Base-by-base conservation (phyloP, 2,329 filamentous ascomycete species). In the Triangularia setosa region DNA sequence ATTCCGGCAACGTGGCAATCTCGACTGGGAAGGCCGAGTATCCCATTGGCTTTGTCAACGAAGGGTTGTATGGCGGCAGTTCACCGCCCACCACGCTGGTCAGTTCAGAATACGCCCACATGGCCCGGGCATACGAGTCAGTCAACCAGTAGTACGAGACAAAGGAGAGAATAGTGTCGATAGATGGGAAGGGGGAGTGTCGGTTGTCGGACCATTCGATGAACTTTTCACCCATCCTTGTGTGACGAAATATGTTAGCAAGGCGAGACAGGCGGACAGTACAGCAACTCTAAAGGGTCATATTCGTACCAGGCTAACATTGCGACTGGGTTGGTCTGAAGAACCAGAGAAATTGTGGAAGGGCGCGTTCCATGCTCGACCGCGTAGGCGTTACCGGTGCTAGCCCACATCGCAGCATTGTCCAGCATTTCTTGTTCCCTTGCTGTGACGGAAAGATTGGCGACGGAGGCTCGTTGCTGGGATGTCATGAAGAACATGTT, bases 281-380 rank as follows among this genome's bases (percentile, higher is more conserved):
- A 4, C 23, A 18, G 21, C 2, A 27, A 6, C 7, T 3, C 14
- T 18, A 3, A 7, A 14, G 14, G 35, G 14, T 16, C 3, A 27
- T 48, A 9, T 21, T 21, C 63, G 4, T 52, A 65, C 78, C 86
- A 89, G 5, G 81, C 79, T 1, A 89, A 76, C 24, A 88, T 72
- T 0, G 84, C 83, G 0, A 88, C 65, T 0, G 86, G 87, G 28
- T 77, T 86, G 4, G 81, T 76, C 2, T 79, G 75, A 0, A 89
- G 73, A 0, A 79, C 81, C 2, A 86, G 76, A 0, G 85, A 84
- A 54, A 87, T 83, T 0, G 86, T 89, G 0, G 79, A 76, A 0
- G 86, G 82, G 6, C 81, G 73, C 0, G 84, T 85, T 1, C 77
- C 82, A 61, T 89, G 86, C 71, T 83, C 78, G 0, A 76, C 59